Conservation (phyloP, 306 rosid genomes). For the Leucaena leucocephala region DNA sequence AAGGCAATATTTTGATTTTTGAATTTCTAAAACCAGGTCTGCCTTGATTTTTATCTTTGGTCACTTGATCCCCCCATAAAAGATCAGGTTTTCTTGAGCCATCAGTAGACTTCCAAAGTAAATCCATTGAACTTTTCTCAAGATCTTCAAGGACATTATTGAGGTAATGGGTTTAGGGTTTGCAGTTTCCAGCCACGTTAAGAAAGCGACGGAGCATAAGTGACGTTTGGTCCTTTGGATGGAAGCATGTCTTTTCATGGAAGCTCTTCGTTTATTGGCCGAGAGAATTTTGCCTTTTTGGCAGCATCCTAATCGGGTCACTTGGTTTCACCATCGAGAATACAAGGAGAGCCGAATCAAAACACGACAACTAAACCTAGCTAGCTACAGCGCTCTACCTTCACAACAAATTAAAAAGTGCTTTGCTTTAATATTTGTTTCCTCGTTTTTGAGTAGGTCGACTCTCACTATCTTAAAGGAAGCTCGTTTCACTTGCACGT, state of each 20-base stretch:
- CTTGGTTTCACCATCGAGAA: constrained; percentile 30
- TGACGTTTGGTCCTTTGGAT: no score
- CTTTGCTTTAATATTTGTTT: constrained; percentile 22
- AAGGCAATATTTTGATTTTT: neutral
- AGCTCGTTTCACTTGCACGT: neutral
- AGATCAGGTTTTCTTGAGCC: no score
- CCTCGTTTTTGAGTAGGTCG: constrained; percentile 36
- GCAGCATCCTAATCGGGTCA: constrained; percentile 18
- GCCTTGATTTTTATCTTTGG: no score
- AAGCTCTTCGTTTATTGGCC: constrained; percentile 33
- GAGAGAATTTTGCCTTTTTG: constrained; percentile 54
- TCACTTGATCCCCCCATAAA: no score
- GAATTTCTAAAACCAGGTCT: neutral
- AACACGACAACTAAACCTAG: constrained; percentile 38
- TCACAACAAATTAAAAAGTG: constrained; percentile 13
- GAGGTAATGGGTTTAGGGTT: no score
- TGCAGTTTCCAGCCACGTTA: no score
- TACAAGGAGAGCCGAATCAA: constrained; percentile 30
- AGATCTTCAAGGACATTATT: neutral
- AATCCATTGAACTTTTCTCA: neutral
- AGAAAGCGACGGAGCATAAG: no score
- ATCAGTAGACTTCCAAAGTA: no score
- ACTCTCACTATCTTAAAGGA: constrained; percentile 26
- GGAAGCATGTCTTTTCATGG: no score
- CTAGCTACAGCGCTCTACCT: neutral